A percentile compares a stretch with the other conserved stretches of the same genome.
phyloP scores from a whole-genome alignment of 2,329 filamentous ascomycete species.

The Paecilomyces formosus region DNA sequence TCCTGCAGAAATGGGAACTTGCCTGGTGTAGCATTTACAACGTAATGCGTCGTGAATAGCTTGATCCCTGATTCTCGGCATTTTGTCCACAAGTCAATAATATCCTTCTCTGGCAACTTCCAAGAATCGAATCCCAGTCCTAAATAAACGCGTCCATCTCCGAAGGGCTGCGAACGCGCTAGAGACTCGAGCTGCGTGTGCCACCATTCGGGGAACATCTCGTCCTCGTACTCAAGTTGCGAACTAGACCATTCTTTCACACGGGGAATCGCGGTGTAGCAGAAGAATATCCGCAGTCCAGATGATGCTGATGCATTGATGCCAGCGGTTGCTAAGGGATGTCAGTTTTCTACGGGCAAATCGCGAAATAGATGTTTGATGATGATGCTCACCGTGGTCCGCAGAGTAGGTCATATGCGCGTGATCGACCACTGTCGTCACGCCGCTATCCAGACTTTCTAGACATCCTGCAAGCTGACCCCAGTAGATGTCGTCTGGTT shows the following conservation, averaged over 20 bases:
- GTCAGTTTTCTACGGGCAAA: not conserved
- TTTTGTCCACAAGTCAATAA: slow-evolving; percentile 13
- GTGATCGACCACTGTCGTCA: slow-evolving; percentile 24
- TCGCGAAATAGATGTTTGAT: not conserved
- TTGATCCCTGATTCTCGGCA: slow-evolving; percentile 11
- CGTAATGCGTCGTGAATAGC: slow-evolving; percentile 20
- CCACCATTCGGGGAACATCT: slow-evolving; percentile 17
- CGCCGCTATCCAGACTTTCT: slow-evolving; percentile 15
- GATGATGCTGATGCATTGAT: slow-evolving; percentile 18
- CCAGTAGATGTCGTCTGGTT: slow-evolving; percentile 40
- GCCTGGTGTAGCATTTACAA: not conserved
- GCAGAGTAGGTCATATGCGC: slow-evolving; percentile 20
- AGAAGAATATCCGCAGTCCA: slow-evolving; percentile 22
- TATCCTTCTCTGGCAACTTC: slow-evolving; percentile 15
- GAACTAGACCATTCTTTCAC: slow-evolving; percentile 15
- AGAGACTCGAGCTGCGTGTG: slow-evolving; percentile 14
- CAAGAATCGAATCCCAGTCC: slow-evolving; percentile 21
- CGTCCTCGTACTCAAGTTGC: slow-evolving; percentile 6
- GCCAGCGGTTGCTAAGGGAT: slow-evolving; percentile 10
- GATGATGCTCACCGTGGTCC: slow-evolving; percentile 13
- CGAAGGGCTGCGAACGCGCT: slow-evolving; percentile 11
- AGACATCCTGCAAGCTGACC: slow-evolving; percentile 22
- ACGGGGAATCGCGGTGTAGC: slow-evolving; percentile 12
- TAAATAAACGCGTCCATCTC: slow-evolving; percentile 17
- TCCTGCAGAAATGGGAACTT: not conserved